phyloP scores from a whole-genome alignment of 257 asterid genomes.

The Linderniella brevidens region DNA sequence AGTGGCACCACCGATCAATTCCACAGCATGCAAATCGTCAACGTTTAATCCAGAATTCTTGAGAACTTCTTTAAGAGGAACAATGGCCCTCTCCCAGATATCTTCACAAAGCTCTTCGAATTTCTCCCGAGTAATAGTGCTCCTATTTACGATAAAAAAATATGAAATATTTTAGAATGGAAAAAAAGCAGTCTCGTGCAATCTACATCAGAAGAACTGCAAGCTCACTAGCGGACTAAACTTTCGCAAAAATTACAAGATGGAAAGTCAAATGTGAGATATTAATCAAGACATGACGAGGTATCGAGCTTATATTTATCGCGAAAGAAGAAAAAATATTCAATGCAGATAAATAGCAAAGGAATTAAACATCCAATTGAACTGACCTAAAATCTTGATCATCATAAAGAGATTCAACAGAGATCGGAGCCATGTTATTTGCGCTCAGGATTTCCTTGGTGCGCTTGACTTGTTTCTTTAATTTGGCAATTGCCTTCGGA shows the following conservation, averaged over 20 bases:
- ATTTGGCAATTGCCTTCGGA: slow-evolving; percentile 90
- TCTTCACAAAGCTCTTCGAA: slow-evolving; percentile 92
- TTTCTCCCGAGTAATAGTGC: slow-evolving; percentile 88
- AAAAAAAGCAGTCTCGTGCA: background rate
- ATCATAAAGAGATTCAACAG: slow-evolving; percentile 83
- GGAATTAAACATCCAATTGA: background rate
- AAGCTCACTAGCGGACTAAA: too few relatives aligned
- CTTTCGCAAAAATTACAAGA: too few relatives aligned
- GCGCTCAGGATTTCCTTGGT: slow-evolving; percentile 97
- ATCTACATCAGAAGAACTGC: too few relatives aligned
- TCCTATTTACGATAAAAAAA: slow-evolving; percentile 31
- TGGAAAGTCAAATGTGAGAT: too few relatives aligned
- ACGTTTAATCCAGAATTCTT: slow-evolving; percentile 51
- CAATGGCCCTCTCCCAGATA: slow-evolving; percentile 77
- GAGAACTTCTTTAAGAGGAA: slow-evolving; percentile 72
- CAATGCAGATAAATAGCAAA: background rate
- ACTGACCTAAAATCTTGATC: slow-evolving; percentile 86
- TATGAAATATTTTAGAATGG: background rate
- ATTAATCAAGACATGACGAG: too few relatives aligned
- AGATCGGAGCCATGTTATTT: slow-evolving; percentile 79
- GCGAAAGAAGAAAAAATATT: background rate
- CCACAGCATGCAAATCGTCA: slow-evolving; percentile 81
- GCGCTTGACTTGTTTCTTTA: slow-evolving; percentile 95
- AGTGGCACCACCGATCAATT: slow-evolving; percentile 98
- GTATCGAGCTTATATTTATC: too few relatives aligned